Conservation (phyloP, 441 rosid genomes). For the Pelargonium cotyledonis region DNA sequence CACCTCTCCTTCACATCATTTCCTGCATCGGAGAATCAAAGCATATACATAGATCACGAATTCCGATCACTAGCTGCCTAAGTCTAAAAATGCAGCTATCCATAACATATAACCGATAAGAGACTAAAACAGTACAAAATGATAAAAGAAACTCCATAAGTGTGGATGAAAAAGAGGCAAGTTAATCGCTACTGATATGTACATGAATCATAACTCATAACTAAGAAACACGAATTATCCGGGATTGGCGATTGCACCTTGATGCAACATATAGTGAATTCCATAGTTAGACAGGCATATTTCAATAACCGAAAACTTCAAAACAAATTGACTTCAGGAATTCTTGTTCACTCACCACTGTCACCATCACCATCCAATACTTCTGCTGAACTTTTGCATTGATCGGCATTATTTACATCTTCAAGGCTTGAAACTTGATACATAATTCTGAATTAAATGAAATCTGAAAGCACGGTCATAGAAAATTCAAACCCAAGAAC, state of each 20-base stretch:
- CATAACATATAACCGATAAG: background rate
- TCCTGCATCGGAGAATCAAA: conserved; percentile 21
- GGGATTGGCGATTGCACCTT: background rate
- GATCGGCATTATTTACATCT: conserved; percentile 7
- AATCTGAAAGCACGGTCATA: background rate
- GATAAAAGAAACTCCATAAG: background rate
- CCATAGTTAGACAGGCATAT: background rate
- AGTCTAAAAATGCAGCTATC: background rate
- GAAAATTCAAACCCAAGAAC: background rate
- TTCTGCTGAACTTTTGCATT: conserved; percentile 13
- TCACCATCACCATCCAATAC: conserved; percentile 19
- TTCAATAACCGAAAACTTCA: background rate
- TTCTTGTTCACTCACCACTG: conserved; percentile 12
- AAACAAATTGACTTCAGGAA: background rate
- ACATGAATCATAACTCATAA: background rate
- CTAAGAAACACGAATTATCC: background rate
- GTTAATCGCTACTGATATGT: background rate
- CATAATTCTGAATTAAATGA: background rate
- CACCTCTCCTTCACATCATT: conserved; percentile 51
- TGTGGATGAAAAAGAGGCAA: background rate
- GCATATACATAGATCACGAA: background rate
- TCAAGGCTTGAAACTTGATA: conserved; percentile 12
- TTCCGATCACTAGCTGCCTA: conserved; percentile 1
- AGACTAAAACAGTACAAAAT: too few species aligned
- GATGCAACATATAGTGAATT: background rate